Base-by-base conservation (phyloP, 2,329 filamentous ascomycete species). In the Penicillium paneum region DNA sequence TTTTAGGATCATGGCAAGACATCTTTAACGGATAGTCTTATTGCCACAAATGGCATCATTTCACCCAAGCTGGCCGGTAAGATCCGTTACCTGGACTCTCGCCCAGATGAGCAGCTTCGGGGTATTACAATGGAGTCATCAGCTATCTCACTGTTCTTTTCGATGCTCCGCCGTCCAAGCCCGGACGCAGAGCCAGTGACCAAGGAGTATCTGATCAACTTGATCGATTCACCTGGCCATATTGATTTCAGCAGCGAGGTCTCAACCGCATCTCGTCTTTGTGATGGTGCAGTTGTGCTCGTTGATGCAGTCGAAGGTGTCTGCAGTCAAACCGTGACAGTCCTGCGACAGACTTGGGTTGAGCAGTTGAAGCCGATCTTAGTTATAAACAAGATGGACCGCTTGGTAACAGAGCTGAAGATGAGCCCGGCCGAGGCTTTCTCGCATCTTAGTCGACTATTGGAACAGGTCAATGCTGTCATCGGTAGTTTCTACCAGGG, bases 121-220 rank as follows among this genome's bases (percentile, higher is more conserved):
- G 94, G 94, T 53, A 99, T 99, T 69, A 99, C 94, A n/a, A 99
- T 99, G 94, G 94, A 99, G 74, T 97, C 94, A 0, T 97, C 93
- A 6, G 94, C 94, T 58, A 99, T 99, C 61, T 97, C 94, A 0
- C 80, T 99, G 32, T 95, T 89, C 75, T 99, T 99, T 73, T 95
- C 92, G 34, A 90, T 97, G 82, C 78, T 96, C 50, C 83, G 92
- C 63, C 84, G 90, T 63, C 78, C 84, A 35, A 79, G 83, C 1
- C 86, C 88, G 2, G 86, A 91, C 15, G 84, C 84, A 6, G 69
- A 79, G 13, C 87, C 90, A 0, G 82, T 87, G 65, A 81, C 88
- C 19, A 91, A 91, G 69, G 93, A 99, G 73, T 97, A 96, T 69
- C 81, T 99, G 58, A 90, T 99, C 76, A 99, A 99, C 72, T 77